Evolutionary conservation across 2,329 filamentous ascomycete genomes (phyloP).

Genomic region (Venturia aucupariae): DNA sequence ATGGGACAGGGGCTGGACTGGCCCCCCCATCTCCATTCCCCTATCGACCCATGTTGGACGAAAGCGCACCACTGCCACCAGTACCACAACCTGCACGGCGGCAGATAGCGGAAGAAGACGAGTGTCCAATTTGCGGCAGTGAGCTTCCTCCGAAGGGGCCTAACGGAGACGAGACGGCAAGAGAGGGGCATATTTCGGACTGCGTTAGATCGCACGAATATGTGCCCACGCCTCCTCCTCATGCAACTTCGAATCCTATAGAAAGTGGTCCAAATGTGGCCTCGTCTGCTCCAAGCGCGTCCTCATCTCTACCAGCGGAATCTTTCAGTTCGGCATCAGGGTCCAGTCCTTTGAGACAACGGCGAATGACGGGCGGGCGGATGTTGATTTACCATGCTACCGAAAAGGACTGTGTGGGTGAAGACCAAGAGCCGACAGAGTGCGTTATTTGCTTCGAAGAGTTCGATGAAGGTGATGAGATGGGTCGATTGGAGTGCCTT

Average conservation of each 20-base stretch:
- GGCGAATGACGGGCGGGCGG: constrained; percentile 23
- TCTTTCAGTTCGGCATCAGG: not conserved
- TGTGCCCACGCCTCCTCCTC: constrained; percentile 7
- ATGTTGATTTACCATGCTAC: constrained; percentile 48
- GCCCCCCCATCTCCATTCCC: constrained; percentile 7
- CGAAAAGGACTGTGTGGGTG: constrained; percentile 53
- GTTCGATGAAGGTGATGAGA: constrained; percentile 49
- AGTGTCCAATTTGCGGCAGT: constrained; percentile 66
- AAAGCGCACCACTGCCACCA: not conserved
- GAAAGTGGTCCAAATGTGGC: not conserved
- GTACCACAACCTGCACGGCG: constrained; percentile 15
- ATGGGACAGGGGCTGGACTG: not conserved
- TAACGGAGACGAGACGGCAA: constrained; percentile 29
- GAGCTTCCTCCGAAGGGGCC: constrained; percentile 51
- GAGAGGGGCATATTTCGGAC: constrained; percentile 36
- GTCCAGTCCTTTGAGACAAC: constrained; percentile 13
- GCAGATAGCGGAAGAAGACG: constrained; percentile 56
- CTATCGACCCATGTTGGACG: constrained; percentile 3
- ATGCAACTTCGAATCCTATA: not conserved
- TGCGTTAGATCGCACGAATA: constrained; percentile 26
- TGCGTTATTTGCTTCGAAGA: constrained; percentile 59
- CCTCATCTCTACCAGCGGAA: not conserved
- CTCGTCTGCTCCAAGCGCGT: not conserved
- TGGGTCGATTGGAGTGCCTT: constrained; percentile 52
- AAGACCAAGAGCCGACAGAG: constrained; percentile 43